These are phyloP conservation scores for Garcia nutans DNA, from an alignment of 345 rosid species.

Conservation along the genomic window DNA sequence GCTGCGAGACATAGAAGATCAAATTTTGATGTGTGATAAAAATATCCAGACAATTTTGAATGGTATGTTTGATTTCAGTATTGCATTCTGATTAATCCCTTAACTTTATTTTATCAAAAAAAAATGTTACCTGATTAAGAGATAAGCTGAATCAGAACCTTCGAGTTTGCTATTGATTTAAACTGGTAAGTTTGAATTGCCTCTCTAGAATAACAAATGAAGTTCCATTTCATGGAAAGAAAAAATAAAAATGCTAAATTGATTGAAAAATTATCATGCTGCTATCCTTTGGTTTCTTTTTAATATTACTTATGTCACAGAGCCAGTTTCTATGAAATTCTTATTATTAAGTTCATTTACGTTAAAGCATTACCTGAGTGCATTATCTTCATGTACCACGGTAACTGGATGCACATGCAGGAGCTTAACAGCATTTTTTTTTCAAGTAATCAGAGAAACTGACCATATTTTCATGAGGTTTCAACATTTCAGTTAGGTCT, in stretches of 20 bases:
- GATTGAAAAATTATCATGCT: conserved; percentile 1
- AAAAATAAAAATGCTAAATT: not conserved
- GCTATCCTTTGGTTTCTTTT: not conserved
- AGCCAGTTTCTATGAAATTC: not conserved
- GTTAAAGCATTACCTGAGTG: not conserved
- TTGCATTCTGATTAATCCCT: not conserved
- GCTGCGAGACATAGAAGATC: conserved; percentile 61
- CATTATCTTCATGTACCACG: not conserved
- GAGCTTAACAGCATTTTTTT: not conserved
- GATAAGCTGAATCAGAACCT: not conserved
- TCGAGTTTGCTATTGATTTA: not conserved
- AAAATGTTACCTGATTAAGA: not conserved
- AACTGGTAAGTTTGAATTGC: not conserved
- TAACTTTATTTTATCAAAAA: not conserved
- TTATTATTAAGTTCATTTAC: not conserved
- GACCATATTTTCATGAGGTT: not conserved
- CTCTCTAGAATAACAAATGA: not conserved
- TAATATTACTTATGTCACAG: not conserved
- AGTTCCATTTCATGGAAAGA: not conserved
- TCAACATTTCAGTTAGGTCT: not conserved
- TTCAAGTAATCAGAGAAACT: not conserved
- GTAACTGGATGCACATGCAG: not conserved
- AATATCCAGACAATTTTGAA: conserved; percentile 43
- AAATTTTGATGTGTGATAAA: conserved; percentile 65
- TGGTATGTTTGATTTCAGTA: conserved; percentile 32